Percentiles rank a stretch among this genome's conserved stretches.
Evolutionary conservation across 2,329 filamentous ascomycete genomes (phyloP).

Genomic region (Fusarium buharicum): DNA sequence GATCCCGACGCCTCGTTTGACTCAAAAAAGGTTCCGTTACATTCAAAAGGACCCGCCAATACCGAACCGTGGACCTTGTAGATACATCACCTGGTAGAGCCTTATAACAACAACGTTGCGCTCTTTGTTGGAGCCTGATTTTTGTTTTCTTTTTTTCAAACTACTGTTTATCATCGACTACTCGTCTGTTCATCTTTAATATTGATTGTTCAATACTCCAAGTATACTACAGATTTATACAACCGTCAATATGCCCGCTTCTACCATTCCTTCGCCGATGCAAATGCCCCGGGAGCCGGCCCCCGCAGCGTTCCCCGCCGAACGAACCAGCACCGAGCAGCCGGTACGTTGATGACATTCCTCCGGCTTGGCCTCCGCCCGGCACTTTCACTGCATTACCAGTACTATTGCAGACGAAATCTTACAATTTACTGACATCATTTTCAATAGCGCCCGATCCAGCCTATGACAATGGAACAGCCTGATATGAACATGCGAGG

Average conservation of each 20-base stretch:
- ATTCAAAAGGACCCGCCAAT: conserved; percentile 18
- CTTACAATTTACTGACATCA: conserved; percentile 2
- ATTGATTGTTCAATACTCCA: not conserved
- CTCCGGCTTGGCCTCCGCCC: conserved; percentile 9
- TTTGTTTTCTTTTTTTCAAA: conserved; percentile 8
- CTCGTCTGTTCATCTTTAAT: not conserved
- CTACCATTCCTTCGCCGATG: conserved; percentile 22
- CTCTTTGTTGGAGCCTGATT: conserved; percentile 28
- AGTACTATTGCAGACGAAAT: not conserved
- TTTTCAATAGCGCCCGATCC: conserved; percentile 45
- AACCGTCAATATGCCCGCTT: conserved; percentile 32
- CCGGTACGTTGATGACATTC: conserved; percentile 46
- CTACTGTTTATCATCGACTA: conserved; percentile 1
- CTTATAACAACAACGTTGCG: conserved; percentile 36
- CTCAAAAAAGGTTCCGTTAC: not conserved
- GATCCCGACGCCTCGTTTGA: conserved; percentile 17
- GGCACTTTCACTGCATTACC: not conserved
- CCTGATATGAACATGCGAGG: conserved; percentile 48
- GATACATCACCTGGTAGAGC: conserved; percentile 12
- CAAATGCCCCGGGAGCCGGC: conserved; percentile 51
- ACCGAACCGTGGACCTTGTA: conserved; percentile 24
- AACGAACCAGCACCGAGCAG: conserved; percentile 48
- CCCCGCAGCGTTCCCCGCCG: conserved; percentile 44
- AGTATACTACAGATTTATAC: not conserved
- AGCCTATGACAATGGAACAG: conserved; percentile 50